These are phyloP conservation scores for Yamagishiella unicocca DNA, from an alignment of 139 green algal genomes.

Conservation along the genomic window DNA sequence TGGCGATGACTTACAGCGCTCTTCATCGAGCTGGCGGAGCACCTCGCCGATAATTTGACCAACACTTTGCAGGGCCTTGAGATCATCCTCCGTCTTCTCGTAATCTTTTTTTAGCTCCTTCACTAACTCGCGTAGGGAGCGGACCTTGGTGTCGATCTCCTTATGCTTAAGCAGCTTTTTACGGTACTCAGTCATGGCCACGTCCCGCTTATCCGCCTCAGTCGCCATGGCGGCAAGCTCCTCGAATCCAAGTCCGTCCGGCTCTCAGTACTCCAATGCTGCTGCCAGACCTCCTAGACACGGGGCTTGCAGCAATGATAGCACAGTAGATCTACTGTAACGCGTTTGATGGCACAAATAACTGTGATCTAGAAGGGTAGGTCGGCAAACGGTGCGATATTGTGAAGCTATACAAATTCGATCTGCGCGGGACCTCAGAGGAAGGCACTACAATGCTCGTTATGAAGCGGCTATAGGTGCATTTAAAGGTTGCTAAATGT, in stretches of 20 bases:
- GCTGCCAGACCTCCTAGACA: no score
- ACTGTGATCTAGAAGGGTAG: no score
- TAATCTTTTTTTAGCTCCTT: conserved; percentile 92
- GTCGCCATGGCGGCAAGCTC: conserved; percentile 4
- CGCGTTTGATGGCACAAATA: no score
- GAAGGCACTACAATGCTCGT: no score
- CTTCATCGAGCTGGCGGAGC: conserved; percentile 96
- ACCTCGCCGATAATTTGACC: conserved; percentile 99
- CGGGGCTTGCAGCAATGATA: no score
- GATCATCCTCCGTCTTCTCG: conserved; percentile 99
- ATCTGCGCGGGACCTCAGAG: no score
- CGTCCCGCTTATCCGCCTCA: conserved; percentile 65
- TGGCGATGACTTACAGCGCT: conserved; percentile 96
- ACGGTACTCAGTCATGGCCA: conserved; percentile 82
- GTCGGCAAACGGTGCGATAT: no score
- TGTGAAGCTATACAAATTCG: no score
- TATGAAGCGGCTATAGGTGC: no score
- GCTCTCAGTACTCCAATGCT: not conserved
- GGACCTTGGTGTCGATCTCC: conserved; percentile 88
- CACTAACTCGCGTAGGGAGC: conserved; percentile 82
- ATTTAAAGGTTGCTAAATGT: no score
- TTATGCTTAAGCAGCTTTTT: conserved; percentile 92
- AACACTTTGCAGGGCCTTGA: conserved; percentile 98
- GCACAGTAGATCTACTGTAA: no score
- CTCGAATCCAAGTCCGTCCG: not conserved